Evolutionary conservation across 2,329 filamentous ascomycete species (phyloP), one percentile per base, ranked within the genome.

Genomic region (Elsinoe arachidis): DNA sequence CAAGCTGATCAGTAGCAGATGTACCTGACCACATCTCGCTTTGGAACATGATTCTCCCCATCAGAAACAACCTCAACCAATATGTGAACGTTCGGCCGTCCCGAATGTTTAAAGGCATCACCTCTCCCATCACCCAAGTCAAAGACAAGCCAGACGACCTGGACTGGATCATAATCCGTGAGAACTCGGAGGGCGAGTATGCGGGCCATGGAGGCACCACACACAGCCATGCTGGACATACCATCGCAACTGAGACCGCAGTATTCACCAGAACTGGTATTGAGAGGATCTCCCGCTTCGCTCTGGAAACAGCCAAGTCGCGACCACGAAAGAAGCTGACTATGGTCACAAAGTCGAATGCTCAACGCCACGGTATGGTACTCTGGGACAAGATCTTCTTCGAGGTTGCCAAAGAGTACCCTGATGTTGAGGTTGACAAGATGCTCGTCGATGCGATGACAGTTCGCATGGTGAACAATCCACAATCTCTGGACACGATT

Each of bases 11-110:
- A n/a, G 17, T 1, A 1, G 11, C 47, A 76, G 76, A 82, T 53
- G 82, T 87, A 0, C 83, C 84, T 1, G 84, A 87, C 61, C 80
- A 87, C 61, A 79, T 86, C 58, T 81, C 81, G 0, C 78, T 88
- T 1, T 87, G 85, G 85, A 78, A 79, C 6, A 77, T 85, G 33
- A 80, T 86, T 44, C 73, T 88, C 6, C 82, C 82, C 15, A 86
- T 88, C 64, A 80, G 85, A 37, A 82, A 85, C 54, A 77, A 81
- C 37, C 76, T 87, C 46, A 83, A 86, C 60, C 83, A 87, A 64
- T 87, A 86, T 64, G 79, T 85, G 61, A 88, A 87, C 61, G 77
- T 87, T 0, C 78, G 85, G 0, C 85, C 69, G 0, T 76, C 73
- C 6, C 66, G 72, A 15, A 74, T 77, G 49, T 62, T 77, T 2